A percentile compares a stretch with the other conserved stretches of the same genome.
Conservation (phyloP, 495 filamentous ascomycete genomes). For the Penicillium lagena region DNA sequence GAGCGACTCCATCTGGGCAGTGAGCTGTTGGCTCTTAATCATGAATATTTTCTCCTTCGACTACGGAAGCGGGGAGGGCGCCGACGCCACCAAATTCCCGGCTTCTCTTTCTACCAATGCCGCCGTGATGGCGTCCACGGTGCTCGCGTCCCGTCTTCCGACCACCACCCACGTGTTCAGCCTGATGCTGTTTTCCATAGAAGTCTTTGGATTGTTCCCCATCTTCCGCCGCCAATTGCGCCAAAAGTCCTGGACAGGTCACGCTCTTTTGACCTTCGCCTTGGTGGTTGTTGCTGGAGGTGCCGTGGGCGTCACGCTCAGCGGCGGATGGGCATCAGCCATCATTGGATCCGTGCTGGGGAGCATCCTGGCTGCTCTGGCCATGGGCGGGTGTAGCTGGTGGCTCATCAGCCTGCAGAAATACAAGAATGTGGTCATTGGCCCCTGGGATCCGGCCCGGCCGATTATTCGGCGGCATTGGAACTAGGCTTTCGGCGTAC, state of each 20-base stretch:
- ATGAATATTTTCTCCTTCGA: constrained; percentile 98
- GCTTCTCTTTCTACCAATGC: constrained; percentile 91
- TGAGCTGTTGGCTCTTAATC: constrained; percentile 85
- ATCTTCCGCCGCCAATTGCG: constrained; percentile 85
- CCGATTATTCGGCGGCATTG: constrained; percentile 63
- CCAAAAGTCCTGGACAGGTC: constrained; percentile 76
- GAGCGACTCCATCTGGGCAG: constrained; percentile 90
- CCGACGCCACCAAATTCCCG: constrained; percentile 55
- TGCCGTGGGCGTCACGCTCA: constrained; percentile 66
- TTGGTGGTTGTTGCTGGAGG: constrained; percentile 73
- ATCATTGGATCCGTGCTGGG: constrained; percentile 69
- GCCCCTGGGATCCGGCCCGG: constrained; percentile 94
- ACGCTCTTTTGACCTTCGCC: constrained; percentile 68
- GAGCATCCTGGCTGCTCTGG: constrained; percentile 58
- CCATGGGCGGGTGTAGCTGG: constrained; percentile 93
- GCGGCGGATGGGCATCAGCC: constrained; percentile 69
- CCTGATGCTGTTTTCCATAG: constrained; percentile 89
- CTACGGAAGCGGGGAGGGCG: constrained; percentile 63
- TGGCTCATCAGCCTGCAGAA: constrained; percentile 96
- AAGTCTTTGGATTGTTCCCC: constrained; percentile 94
- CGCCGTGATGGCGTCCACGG: constrained; percentile 88
- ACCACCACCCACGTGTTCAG: constrained; percentile 93
- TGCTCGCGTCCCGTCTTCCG: constrained; percentile 80
- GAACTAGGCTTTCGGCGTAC: constrained; percentile 33
- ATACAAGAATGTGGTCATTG: constrained; percentile 98